These are phyloP conservation scores for Drechmeria coniospora DNA, from an alignment of 2,329 filamentous ascomycete genomes.

Conservation along the genomic window DNA sequence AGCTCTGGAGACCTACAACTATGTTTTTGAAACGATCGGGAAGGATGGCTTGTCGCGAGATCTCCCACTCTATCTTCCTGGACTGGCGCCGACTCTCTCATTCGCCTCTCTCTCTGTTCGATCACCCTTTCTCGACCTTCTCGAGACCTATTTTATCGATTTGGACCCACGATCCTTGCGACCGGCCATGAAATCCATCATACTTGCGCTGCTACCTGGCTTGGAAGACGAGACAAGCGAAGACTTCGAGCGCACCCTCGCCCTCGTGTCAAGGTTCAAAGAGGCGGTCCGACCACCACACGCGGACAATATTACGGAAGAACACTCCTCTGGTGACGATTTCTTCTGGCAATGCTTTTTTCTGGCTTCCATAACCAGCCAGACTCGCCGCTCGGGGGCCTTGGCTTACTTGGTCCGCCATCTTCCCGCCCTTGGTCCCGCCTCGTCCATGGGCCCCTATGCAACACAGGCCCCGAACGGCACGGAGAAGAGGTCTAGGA, in stretches of 20 bases:
- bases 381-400: slow-evolving; percentile 69
- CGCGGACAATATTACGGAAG: slow-evolving; percentile 33
- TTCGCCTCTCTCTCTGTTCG: slow-evolving; percentile 90
- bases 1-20: slow-evolving; percentile 81
- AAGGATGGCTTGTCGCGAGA: slow-evolving; percentile 67
- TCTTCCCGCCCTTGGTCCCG: slow-evolving; percentile 38
- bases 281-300: slow-evolving; percentile 41
- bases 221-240: slow-evolving; percentile 94
- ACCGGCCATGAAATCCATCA: slow-evolving; percentile 78
- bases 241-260: slow-evolving; percentile 81
- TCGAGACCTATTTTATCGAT: slow-evolving; percentile 65
- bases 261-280: slow-evolving; percentile 65
- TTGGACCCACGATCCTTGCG: slow-evolving; percentile 58
- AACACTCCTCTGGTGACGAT: slow-evolving; percentile 51
- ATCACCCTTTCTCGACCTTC: slow-evolving; percentile 66
- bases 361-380: slow-evolving; percentile 78
- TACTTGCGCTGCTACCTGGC: slow-evolving; percentile 78
- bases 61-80: slow-evolving; percentile 76
- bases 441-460: slow-evolving; percentile 2
- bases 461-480: slow-evolving; percentile 1
- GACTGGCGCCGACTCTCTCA: slow-evolving; percentile 74
- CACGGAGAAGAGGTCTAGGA: slow-evolving; percentile 21
- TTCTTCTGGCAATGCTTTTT: slow-evolving; percentile 99
- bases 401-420: slow-evolving; percentile 71
- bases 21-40: slow-evolving; percentile 76